Percentiles rank a stretch among this genome's conserved stretches.
Evolutionary conservation across 2,329 filamentous ascomycete genomes (phyloP).

Genomic region (Madurella fahalii): DNA sequence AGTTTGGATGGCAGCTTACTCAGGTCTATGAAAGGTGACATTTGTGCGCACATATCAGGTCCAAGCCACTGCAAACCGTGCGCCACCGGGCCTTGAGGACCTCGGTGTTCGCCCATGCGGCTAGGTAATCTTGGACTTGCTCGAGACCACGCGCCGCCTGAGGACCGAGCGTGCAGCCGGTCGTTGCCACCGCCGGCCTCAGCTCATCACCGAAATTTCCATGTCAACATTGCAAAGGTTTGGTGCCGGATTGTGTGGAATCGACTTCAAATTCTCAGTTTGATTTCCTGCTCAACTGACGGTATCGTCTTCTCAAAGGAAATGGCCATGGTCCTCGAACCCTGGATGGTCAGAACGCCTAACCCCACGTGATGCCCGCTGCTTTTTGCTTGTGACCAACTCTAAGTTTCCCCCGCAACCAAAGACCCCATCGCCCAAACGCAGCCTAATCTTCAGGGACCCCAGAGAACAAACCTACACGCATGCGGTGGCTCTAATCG

Average conservation of each 20-base stretch:
- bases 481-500: constrained; percentile 68
- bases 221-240: not conserved
- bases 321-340: constrained; percentile 1
- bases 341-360: constrained; percentile 1
- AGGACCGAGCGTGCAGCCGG: too few species aligned
- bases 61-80: too few species aligned
- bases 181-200: too few species aligned
- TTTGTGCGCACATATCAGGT: too few species aligned
- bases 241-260: not conserved
- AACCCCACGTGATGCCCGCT: constrained; percentile 12
- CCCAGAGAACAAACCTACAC: constrained; percentile 70
- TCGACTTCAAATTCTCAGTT: constrained; percentile 4
- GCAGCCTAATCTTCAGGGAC: constrained; percentile 54
- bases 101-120: too few species aligned
- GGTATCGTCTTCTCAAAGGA: constrained; percentile 1
- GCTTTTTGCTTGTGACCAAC: not conserved
- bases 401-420: constrained; percentile 12
- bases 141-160: too few species aligned
- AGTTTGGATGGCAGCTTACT: too few species aligned
- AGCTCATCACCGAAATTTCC: too few species aligned
- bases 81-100: too few species aligned
- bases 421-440: constrained; percentile 15
- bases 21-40: too few species aligned
- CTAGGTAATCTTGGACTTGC: too few species aligned
- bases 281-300: constrained; percentile 10